These are phyloP conservation scores for Vaccinium myrtillus DNA, from an alignment of 148 eudicot species.

Conservation along the genomic window DNA sequence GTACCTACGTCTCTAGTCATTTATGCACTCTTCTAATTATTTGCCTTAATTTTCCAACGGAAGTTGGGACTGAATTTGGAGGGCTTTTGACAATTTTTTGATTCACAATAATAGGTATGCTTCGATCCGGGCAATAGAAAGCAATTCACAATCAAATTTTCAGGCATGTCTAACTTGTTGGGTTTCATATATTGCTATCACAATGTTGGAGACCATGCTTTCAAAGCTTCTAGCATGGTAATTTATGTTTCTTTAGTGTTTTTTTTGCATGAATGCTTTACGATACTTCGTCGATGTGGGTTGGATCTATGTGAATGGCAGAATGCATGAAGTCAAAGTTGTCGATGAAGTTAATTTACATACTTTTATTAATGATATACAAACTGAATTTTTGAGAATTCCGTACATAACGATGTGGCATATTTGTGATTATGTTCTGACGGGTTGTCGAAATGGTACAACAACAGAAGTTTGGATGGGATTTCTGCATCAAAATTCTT, in stretches of 20 bases:
- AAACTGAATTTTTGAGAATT: too few relatives aligned
- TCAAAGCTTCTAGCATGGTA: conserved; percentile 21
- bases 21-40: neutral
- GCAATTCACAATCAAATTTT: conserved; percentile 11
- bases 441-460: too few relatives aligned
- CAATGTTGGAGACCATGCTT: conserved; percentile 21
- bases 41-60: neutral
- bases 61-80: neutral
- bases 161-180: conserved; percentile 23
- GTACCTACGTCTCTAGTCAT: conserved; percentile 1
- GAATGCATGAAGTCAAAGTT: neutral
- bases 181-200: conserved; percentile 18
- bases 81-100: neutral
- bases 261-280: neutral
- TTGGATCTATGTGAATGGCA: neutral
- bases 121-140: conserved; percentile 25
- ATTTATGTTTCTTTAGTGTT: neutral
- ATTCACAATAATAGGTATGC: conserved; percentile 13
- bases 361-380: too few relatives aligned
- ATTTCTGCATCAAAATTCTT: too few relatives aligned
- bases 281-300: neutral
- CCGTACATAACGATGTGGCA: too few relatives aligned
- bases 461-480: too few relatives aligned
- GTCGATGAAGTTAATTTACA: neutral
- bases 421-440: too few relatives aligned